Conservation (phyloP, 441 rosid genomes). For the California macrophylla region DNA sequence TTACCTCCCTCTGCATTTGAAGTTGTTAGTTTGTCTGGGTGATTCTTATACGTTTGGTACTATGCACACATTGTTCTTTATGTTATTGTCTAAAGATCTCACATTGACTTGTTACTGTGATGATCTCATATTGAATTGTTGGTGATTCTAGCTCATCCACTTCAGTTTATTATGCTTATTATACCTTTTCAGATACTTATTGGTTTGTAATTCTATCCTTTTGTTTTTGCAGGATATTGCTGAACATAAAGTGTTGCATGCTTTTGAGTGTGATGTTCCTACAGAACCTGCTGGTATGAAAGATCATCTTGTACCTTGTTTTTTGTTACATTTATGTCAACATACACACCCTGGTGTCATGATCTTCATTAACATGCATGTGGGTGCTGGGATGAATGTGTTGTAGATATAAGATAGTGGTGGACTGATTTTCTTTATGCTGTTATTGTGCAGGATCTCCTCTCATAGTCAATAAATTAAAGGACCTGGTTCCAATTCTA, state of each 20-base stretch:
- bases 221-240: slow-evolving; percentile 26
- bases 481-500: slow-evolving; percentile 61
- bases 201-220: slow-evolving; percentile 8
- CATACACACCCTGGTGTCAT: not conserved
- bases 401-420: not conserved
- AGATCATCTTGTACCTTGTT: slow-evolving; percentile 9
- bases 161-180: not conserved
- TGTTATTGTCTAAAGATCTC: not conserved
- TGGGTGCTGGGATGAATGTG: not conserved
- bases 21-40: not conserved
- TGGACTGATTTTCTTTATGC: slow-evolving; percentile 10
- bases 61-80: not conserved
- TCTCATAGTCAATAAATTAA: slow-evolving; percentile 35
- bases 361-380: not conserved
- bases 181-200: slow-evolving; percentile 9
- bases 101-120: too few species aligned
- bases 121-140: not conserved
- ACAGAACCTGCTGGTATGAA: slow-evolving; percentile 48
- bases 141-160: not conserved
- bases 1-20: not conserved
- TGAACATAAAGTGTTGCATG: slow-evolving; percentile 36
- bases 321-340: slow-evolving; percentile 5
- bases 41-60: not conserved
- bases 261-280: slow-evolving; percentile 40
- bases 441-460: slow-evolving; percentile 38